These are phyloP conservation scores for Oryza nivara DNA, from an alignment of 176 grass and related monocot species.

Conservation along the genomic window DNA sequence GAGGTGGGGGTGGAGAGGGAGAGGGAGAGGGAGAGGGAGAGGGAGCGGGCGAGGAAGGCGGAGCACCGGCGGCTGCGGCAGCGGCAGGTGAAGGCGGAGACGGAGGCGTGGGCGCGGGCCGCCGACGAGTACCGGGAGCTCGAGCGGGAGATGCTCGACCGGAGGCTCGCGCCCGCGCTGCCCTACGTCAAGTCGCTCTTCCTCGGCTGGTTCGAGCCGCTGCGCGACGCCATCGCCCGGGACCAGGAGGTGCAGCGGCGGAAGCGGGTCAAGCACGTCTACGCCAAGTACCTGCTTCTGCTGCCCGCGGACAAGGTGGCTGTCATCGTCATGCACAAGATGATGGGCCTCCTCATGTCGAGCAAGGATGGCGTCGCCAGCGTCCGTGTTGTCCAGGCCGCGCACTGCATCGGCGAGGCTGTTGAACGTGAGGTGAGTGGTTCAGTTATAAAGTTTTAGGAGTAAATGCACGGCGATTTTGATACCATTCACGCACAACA, in stretches of 20 bases:
- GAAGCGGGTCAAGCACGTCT: slow-evolving; percentile 67
- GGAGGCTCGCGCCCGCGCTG: slow-evolving; percentile 75
- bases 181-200: slow-evolving; percentile 87
- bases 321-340: slow-evolving; percentile 93
- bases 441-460: background rate
- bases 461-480: background rate
- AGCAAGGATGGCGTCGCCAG: slow-evolving; percentile 61
- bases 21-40: slow-evolving; percentile 27
- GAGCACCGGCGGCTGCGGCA: slow-evolving; percentile 57
- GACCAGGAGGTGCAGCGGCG: slow-evolving; percentile 66
- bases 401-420: slow-evolving; percentile 74
- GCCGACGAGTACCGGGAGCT: slow-evolving; percentile 86
- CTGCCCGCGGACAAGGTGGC: slow-evolving; percentile 89
- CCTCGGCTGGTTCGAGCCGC: slow-evolving; percentile 93
- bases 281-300: slow-evolving; percentile 70
- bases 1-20: slow-evolving; percentile 8
- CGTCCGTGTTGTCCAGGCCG: slow-evolving; percentile 70
- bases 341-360: slow-evolving; percentile 83
- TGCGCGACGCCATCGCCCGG: slow-evolving; percentile 72
- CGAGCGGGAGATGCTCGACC: slow-evolving; percentile 94
- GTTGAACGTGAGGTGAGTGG: slow-evolving; percentile 78
- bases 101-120: slow-evolving; percentile 85
- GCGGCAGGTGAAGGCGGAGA: slow-evolving; percentile 88
- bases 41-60: slow-evolving; percentile 36
- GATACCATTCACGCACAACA: background rate